Evolutionary conservation across 225 moss, liverwort and hornwort genomes (phyloP).

Genomic region (Ulota crispa): DNA sequence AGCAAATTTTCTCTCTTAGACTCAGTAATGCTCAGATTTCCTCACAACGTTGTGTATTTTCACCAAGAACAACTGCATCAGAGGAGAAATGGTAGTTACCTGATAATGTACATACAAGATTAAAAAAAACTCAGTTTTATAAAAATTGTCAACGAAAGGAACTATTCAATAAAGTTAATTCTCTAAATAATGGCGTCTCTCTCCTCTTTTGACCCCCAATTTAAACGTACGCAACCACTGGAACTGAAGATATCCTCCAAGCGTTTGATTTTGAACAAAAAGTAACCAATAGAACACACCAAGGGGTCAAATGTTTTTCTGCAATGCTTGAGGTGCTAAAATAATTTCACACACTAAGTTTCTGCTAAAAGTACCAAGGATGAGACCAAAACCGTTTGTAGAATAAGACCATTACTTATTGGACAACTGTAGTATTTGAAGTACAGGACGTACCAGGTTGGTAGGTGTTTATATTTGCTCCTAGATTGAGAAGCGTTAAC

Average conservation of each 20-base stretch:
- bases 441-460: constrained; percentile 47
- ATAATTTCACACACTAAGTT: background rate
- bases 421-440: background rate
- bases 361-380: background rate
- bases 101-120: background rate
- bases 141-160: background rate
- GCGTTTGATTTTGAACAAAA: background rate
- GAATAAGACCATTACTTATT: background rate
- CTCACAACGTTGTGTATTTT: background rate
- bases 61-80: background rate
- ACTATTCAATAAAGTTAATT: background rate
- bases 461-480: constrained; percentile 73
- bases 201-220: background rate
- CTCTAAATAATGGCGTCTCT: background rate
- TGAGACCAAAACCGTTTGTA: background rate
- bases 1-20: background rate
- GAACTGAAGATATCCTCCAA: background rate
- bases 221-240: background rate
- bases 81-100: background rate
- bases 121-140: background rate
- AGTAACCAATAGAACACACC: background rate
- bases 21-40: constrained; percentile 8
- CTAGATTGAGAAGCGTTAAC: constrained; percentile 79
- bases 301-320: background rate
- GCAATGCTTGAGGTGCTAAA: background rate